A percentile compares a stretch with the other conserved stretches of the same genome.
Conservation (phyloP, 331 rosid genomes). For the Acacia concinna region DNA sequence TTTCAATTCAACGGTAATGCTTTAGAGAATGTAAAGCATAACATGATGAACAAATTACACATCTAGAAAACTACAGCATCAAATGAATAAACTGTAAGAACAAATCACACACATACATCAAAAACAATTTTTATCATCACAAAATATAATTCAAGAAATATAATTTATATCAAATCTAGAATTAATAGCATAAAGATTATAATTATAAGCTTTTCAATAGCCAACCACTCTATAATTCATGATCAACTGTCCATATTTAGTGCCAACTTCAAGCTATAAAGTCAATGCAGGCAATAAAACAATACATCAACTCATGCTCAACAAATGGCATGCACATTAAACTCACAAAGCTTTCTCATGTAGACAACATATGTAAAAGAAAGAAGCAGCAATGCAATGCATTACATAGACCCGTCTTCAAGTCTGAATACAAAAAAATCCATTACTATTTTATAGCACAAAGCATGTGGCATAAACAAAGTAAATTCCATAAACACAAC, state of each 20-base stretch:
- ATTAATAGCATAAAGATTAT: neutral
- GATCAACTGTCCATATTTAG: neutral
- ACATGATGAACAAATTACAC: neutral
- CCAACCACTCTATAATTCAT: too few relatives aligned
- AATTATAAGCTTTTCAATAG: neutral
- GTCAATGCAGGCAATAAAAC: neutral
- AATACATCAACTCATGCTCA: neutral
- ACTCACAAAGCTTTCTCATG: neutral
- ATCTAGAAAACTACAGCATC: slow-evolving; percentile 4
- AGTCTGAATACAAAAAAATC: neutral
- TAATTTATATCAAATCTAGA: neutral
- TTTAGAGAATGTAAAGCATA: slow-evolving; percentile 22
- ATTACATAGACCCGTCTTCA: neutral
- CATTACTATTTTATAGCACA: neutral
- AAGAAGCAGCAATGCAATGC: neutral
- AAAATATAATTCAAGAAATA: neutral
- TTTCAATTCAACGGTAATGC: neutral
- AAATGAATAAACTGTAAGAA: neutral
- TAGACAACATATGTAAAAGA: neutral
- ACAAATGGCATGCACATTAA: neutral
- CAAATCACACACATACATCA: slow-evolving; percentile 17
- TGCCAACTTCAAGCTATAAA: neutral
- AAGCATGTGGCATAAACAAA: neutral
- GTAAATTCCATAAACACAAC: slow-evolving; percentile 23
- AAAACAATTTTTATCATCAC: slow-evolving; percentile 5